Evolutionary conservation across 768 basidiomycete genomes (phyloP).

Genomic region (Agrocybe chaxingu): DNA sequence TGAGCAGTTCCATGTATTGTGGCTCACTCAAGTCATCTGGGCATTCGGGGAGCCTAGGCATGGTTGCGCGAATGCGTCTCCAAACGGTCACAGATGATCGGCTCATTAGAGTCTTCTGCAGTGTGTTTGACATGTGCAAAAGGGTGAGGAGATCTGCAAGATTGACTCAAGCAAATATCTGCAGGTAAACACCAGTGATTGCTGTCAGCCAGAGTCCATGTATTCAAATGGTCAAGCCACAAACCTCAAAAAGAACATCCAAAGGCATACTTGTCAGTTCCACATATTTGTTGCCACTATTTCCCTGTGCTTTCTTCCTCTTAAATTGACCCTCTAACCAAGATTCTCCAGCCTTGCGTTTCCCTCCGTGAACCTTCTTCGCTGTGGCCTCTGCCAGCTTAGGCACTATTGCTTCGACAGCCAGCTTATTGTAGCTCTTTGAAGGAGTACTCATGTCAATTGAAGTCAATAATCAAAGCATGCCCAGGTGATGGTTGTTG

Average conservation of each 20-base stretch:
- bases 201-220: neutral
- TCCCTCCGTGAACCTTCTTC: no score
- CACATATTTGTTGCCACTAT: no score
- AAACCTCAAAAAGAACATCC: constrained; percentile 28
- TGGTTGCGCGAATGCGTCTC: neutral
- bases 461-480: no score
- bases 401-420: no score
- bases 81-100: neutral
- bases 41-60: constrained; percentile 5
- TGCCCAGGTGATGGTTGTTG: no score
- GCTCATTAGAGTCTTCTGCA: constrained; percentile 13
- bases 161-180: constrained; percentile 18
- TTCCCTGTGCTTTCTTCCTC: no score
- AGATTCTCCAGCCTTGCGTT: no score
- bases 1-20: constrained; percentile 6
- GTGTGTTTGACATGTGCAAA: constrained; percentile 14
- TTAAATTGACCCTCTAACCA: no score
- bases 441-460: no score
- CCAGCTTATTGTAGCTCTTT: no score
- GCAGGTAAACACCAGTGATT: neutral
- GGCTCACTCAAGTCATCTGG: constrained; percentile 9
- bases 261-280: constrained; percentile 21
- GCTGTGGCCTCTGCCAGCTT: no score
- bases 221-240: neutral
- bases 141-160: constrained; percentile 18